Evolutionary conservation across 805 yeast species (phyloP).

Genomic region (Candida succiphila): DNA sequence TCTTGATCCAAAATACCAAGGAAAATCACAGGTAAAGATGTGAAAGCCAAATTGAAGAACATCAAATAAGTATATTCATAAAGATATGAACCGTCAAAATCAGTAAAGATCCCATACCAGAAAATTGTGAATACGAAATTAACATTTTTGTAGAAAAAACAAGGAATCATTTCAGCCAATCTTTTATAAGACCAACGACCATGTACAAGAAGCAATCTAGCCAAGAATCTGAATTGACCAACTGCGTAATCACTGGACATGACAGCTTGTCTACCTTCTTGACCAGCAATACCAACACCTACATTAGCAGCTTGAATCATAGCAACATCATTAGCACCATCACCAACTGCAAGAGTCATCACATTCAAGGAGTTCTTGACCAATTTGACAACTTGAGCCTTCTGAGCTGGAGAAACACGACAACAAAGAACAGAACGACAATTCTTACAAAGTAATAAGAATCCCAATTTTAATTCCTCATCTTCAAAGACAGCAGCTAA

Average conservation of each 20-base stretch:
- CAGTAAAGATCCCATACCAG: constrained; percentile 64
- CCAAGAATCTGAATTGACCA: constrained; percentile 66
- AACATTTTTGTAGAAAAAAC: constrained; percentile 70
- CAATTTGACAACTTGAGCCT: constrained; percentile 62
- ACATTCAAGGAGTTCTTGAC: constrained; percentile 58
- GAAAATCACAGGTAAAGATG: constrained; percentile 69
- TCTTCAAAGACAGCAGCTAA: constrained; percentile 34
- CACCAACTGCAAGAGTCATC: constrained; percentile 76
- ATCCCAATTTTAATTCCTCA: constrained; percentile 34
- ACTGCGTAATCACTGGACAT: constrained; percentile 81
- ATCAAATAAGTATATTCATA: constrained; percentile 72
- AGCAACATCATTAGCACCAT: constrained; percentile 82
- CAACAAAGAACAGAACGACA: constrained; percentile 77
- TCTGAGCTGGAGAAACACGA: constrained; percentile 77
- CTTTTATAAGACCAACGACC: constrained; percentile 81
- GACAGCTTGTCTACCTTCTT: constrained; percentile 80
- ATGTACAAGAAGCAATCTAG: constrained; percentile 59
- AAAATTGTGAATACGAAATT: constrained; percentile 65
- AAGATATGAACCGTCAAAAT: constrained; percentile 68
- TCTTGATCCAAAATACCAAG: constrained; percentile 72
- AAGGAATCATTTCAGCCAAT: constrained; percentile 68
- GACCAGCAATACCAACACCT: constrained; percentile 83
- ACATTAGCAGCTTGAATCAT: constrained; percentile 83
- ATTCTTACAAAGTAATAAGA: constrained; percentile 62
- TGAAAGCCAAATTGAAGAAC: constrained; percentile 73